phyloP scores from a whole-genome alignment of 1,139 yeast genomes.

The Candida labiduridarum region DNA sequence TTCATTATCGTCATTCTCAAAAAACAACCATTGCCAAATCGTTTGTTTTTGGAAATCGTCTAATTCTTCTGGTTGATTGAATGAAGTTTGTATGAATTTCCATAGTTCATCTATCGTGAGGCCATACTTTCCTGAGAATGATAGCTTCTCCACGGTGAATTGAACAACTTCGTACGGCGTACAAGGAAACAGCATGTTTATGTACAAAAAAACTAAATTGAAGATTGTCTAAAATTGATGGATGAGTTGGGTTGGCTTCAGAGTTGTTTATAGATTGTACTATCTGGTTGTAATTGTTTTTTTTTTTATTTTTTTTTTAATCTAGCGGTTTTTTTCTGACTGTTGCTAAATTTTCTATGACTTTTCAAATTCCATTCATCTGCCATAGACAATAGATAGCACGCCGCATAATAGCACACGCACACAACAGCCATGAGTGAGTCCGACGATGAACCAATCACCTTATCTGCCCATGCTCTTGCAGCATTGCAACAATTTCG shows the following conservation, averaged over 20 bases:
- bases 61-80: constrained; percentile 20
- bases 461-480: constrained; percentile 69
- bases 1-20: constrained; percentile 20
- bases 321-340: too few relatives aligned
- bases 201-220: too few relatives aligned
- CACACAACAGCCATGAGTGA: constrained; percentile 23
- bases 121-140: constrained; percentile 43
- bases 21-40: constrained; percentile 46
- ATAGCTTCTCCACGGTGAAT: constrained; percentile 29
- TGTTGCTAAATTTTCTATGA: too few relatives aligned
- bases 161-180: constrained; percentile 34
- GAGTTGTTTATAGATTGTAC: too few relatives aligned
- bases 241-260: too few relatives aligned
- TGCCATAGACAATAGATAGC: neutral
- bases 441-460: constrained; percentile 44
- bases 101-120: constrained; percentile 33
- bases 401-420: neutral
- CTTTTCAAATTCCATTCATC: neutral
- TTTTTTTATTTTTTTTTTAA: too few relatives aligned
- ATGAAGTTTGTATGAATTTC: constrained; percentile 24
- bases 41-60: constrained; percentile 40
- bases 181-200: constrained; percentile 24
- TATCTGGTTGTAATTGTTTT: too few relatives aligned
- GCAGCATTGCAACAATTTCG: constrained; percentile 78
- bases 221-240: too few relatives aligned